These are phyloP conservation scores for Myriosclerotinia duriaeana DNA, from an alignment of 2,329 filamentous ascomycete species.

Conservation along the genomic window DNA sequence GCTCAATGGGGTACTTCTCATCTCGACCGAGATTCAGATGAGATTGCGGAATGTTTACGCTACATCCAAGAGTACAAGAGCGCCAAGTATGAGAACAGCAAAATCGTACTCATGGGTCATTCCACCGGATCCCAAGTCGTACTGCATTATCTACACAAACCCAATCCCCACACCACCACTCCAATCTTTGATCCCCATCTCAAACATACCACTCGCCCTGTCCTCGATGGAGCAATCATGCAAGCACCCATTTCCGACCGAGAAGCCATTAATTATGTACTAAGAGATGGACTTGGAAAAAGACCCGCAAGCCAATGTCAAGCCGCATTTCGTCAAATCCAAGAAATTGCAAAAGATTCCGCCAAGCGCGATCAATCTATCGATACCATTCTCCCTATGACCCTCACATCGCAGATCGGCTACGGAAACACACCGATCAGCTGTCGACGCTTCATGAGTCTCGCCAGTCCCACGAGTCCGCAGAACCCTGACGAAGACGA, in stretches of 20 bases:
- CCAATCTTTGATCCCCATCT: slow-evolving; percentile 16
- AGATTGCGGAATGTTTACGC: slow-evolving; percentile 40
- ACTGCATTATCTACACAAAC: slow-evolving; percentile 57
- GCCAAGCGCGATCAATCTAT: slow-evolving; percentile 28
- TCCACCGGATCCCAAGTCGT: slow-evolving; percentile 67
- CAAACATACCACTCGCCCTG: slow-evolving; percentile 43
- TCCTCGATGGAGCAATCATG: slow-evolving; percentile 59
- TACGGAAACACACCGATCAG: slow-evolving; percentile 41
- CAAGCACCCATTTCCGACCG: slow-evolving; percentile 64
- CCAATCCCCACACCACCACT: slow-evolving; percentile 41
- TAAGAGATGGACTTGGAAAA: slow-evolving; percentile 41
- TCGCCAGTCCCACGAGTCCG: slow-evolving; percentile 51
- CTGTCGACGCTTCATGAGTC: slow-evolving; percentile 44
- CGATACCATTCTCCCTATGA: slow-evolving; percentile 42
- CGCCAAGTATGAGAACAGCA: slow-evolving; percentile 38
- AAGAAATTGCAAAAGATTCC: slow-evolving; percentile 41
- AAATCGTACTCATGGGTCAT: slow-evolving; percentile 65
- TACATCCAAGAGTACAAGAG: slow-evolving; percentile 42
- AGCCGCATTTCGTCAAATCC: slow-evolving; percentile 40
- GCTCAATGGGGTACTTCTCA: slow-evolving; percentile 43
- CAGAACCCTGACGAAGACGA: slow-evolving; percentile 58
- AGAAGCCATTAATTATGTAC: slow-evolving; percentile 48
- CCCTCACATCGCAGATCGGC: slow-evolving; percentile 37
- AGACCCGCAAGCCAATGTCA: slow-evolving; percentile 33
- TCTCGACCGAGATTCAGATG: slow-evolving; percentile 43